These are phyloP conservation scores for Sphaerulina vaccinii DNA, from an alignment of 2,329 filamentous ascomycete species.

Conservation along the genomic window DNA sequence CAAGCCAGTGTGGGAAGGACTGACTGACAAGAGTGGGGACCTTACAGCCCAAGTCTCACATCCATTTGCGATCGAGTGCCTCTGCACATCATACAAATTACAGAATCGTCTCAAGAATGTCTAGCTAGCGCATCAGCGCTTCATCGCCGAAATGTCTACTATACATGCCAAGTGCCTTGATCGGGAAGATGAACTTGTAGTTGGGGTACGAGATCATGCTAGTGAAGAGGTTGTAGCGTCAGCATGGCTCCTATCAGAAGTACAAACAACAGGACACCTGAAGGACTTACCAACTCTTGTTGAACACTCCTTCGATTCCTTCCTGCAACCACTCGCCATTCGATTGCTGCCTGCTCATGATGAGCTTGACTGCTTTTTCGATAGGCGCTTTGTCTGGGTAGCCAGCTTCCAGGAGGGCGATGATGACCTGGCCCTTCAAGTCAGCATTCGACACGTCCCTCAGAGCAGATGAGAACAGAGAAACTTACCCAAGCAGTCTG, in stretches of 20 bases:
- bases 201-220: slow-evolving; percentile 99
- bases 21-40: too few species aligned
- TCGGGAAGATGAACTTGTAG: slow-evolving; percentile 95
- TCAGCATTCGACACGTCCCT: slow-evolving; percentile 24
- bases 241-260: not conserved
- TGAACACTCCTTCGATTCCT: slow-evolving; percentile 96
- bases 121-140: slow-evolving; percentile 1
- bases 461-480: slow-evolving; percentile 60
- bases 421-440: slow-evolving; percentile 36
- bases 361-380: slow-evolving; percentile 69
- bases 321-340: slow-evolving; percentile 97
- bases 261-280: slow-evolving; percentile 8
- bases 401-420: slow-evolving; percentile 76
- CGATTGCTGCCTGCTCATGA: slow-evolving; percentile 79
- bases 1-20: too few species aligned
- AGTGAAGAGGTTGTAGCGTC: slow-evolving; percentile 23
- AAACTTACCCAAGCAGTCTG: slow-evolving; percentile 84
- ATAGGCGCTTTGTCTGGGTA: slow-evolving; percentile 75
- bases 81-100: too few species aligned
- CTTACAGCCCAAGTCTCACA: too few species aligned
- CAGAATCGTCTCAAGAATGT: too few species aligned
- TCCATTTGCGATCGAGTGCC: too few species aligned
- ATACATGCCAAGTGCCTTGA: slow-evolving; percentile 93
- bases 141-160: slow-evolving; percentile 68
- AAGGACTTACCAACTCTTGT: slow-evolving; percentile 76